Base-by-base conservation (phyloP, 306 rosid species). In the Delonix regia region DNA sequence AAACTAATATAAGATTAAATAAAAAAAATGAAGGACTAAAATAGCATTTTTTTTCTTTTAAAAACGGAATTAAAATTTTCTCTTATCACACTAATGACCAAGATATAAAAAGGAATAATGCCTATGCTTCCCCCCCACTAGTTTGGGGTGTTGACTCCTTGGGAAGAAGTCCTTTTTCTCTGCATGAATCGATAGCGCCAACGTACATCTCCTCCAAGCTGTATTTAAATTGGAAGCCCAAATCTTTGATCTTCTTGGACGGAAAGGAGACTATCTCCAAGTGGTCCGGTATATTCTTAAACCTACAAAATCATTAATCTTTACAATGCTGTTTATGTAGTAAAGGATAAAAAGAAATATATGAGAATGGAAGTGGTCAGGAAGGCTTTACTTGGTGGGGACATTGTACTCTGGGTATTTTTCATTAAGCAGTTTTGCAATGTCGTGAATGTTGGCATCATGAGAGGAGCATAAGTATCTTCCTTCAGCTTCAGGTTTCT, bases 151-250 rank as follows among this genome's bases (percentile, higher is more conserved):
- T n/a, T n/a, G n/a, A n/a, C n/a, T n/a, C n/a, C n/a, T n/a, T n/a
- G n/a, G 84, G 84, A 73, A 88, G 83, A 78, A 91, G 83, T 12
- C 96, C 97, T 82, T 88, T 93, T 28, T 76, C 82, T 36, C 22
- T 82, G 85, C 98, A 93, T 9, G 89, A 5, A 0, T 91, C 90
- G 8, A 89, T 80, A 18, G 98, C 98, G 48, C 74, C 89, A 0
- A 36, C 48, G 69, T 78, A 93, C 97, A 93, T 93, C 13, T 91
- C 94, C 78, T 89, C 94, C 60, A 93, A 81, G 64, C 80, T 75
- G 75, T 93, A 91, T 21, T 89, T 91, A 75, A 85, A 93, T 71
- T 90, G 60, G 71, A 90, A 93, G 1, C 98, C 97, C 73, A 82
- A 30, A 7, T 89, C 93, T 38, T 5, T 82, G 28, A 93, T 74